A percentile compares a stretch with the other conserved stretches of the same genome.
Evolutionary conservation across 2,329 filamentous ascomycete species (phyloP).

Genomic region (Exserohilum rostratum): DNA sequence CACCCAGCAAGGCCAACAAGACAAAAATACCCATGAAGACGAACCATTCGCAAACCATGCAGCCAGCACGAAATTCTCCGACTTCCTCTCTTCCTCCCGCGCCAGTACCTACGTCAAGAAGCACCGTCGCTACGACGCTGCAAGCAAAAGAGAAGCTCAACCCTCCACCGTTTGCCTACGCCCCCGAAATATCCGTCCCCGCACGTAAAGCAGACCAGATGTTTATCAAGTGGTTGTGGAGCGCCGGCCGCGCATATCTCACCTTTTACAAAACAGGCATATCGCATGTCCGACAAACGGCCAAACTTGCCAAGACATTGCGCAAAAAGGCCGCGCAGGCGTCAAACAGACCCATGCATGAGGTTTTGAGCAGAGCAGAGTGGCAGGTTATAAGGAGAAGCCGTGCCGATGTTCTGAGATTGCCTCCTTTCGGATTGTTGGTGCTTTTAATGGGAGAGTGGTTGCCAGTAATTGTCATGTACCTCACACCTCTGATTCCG

Average conservation of each 20-base stretch:
- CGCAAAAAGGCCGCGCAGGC: constrained; percentile 47
- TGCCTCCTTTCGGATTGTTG: constrained; percentile 79
- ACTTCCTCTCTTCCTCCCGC: constrained; percentile 4
- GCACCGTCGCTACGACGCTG: constrained; percentile 9
- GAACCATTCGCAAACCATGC: background rate
- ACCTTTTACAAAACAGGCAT: constrained; percentile 88
- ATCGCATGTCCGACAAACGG: constrained; percentile 74
- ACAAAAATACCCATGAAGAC: constrained; percentile 8
- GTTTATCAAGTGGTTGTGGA: constrained; percentile 61
- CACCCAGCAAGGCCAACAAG: constrained; percentile 14
- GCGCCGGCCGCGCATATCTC: constrained; percentile 75
- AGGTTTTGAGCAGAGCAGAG: constrained; percentile 65
- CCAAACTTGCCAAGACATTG: constrained; percentile 52
- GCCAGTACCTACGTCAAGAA: background rate
- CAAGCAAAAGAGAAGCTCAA: constrained; percentile 59
- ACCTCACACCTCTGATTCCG: constrained; percentile 74
- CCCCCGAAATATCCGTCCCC: constrained; percentile 71
- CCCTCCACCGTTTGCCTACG: constrained; percentile 73
- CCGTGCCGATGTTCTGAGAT: constrained; percentile 72
- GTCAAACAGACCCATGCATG: constrained; percentile 2
- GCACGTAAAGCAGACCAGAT: constrained; percentile 55
- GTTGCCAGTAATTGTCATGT: constrained; percentile 78
- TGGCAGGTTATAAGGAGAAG: constrained; percentile 74
- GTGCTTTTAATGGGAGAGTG: constrained; percentile 84
- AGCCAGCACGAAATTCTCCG: background rate